These are phyloP conservation scores for Fusarium luffae DNA, from an alignment of 2,329 filamentous ascomycete genomes.

Conservation along the genomic window DNA sequence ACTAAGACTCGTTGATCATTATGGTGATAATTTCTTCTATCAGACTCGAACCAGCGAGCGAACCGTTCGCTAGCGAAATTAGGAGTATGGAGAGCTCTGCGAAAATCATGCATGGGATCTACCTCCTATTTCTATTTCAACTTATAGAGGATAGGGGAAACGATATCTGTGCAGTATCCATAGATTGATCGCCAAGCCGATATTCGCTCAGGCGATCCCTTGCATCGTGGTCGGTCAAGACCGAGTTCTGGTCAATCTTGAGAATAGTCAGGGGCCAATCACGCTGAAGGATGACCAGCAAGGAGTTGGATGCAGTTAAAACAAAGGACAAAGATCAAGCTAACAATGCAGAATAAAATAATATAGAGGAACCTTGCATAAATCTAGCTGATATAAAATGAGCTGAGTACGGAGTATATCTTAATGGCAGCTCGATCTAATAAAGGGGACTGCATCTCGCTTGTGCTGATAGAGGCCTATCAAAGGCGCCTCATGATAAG, in stretches of 20 bases:
- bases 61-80: not conserved
- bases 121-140: slow-evolving; percentile 13
- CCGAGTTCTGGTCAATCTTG: slow-evolving; percentile 10
- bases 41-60: not conserved
- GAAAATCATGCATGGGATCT: slow-evolving; percentile 5
- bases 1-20: not conserved
- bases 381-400: not conserved
- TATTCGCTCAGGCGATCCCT: slow-evolving; percentile 5
- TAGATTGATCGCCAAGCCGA: slow-evolving; percentile 4
- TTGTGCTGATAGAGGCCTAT: slow-evolving; percentile 1
- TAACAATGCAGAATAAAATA: not conserved
- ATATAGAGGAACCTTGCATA: not conserved
- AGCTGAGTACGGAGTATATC: not conserved
- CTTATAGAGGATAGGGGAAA: slow-evolving; percentile 5
- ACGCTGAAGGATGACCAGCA: slow-evolving; percentile 10
- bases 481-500: not conserved
- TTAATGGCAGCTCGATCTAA: not conserved
- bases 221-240: slow-evolving; percentile 14
- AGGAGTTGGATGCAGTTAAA: slow-evolving; percentile 1
- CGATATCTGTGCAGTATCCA: not conserved
- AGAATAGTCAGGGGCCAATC: slow-evolving; percentile 16
- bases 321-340: slow-evolving; percentile 3
- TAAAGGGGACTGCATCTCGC: slow-evolving; percentile 14
- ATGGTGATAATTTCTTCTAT: not conserved
- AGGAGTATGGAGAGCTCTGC: not conserved